phyloP scores from a whole-genome alignment of 192 early-diverging fungal genomes.

The Jimgerdemannia flammicorona region DNA sequence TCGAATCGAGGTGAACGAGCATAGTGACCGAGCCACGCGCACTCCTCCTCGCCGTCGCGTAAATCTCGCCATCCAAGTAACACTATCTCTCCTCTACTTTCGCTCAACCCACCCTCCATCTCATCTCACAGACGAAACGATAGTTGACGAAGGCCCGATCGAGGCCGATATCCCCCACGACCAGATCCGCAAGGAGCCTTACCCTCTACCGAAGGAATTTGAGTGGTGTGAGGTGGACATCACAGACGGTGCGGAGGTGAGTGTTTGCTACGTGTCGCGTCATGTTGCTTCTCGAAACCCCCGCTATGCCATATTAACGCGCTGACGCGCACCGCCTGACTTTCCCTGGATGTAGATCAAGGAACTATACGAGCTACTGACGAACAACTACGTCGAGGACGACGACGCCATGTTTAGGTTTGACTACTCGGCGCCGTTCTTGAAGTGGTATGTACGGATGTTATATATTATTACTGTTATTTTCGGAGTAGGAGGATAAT shows the following conservation, averaged over 20 bases:
- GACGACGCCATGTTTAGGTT: slow-evolving; percentile 95
- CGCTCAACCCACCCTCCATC: background rate
- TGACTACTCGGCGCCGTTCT: slow-evolving; percentile 89
- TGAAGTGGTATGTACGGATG: slow-evolving; percentile 68
- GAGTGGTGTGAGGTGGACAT: slow-evolving; percentile 87
- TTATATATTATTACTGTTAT: too few species aligned
- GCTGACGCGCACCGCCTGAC: background rate
- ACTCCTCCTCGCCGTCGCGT: too few species aligned
- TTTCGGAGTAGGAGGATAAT: background rate
- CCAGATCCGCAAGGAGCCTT: slow-evolving; percentile 79
- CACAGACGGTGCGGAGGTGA: slow-evolving; percentile 64
- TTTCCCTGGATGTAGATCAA: slow-evolving; percentile 44
- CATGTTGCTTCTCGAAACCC: background rate
- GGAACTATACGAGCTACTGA: slow-evolving; percentile 88
- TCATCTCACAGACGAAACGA: slow-evolving; percentile 53
- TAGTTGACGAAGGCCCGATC: slow-evolving; percentile 75
- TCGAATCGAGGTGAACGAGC: background rate
- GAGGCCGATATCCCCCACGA: slow-evolving; percentile 70
- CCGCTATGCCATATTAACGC: background rate
- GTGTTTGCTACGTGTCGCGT: background rate
- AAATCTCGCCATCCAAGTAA: too few species aligned
- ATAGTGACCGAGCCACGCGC: background rate
- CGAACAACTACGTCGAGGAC: slow-evolving; percentile 97
- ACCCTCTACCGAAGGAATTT: slow-evolving; percentile 84
- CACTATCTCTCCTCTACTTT: background rate